Base-by-base conservation (phyloP, 1,139 yeast genomes). In the Candida smagusa region DNA sequence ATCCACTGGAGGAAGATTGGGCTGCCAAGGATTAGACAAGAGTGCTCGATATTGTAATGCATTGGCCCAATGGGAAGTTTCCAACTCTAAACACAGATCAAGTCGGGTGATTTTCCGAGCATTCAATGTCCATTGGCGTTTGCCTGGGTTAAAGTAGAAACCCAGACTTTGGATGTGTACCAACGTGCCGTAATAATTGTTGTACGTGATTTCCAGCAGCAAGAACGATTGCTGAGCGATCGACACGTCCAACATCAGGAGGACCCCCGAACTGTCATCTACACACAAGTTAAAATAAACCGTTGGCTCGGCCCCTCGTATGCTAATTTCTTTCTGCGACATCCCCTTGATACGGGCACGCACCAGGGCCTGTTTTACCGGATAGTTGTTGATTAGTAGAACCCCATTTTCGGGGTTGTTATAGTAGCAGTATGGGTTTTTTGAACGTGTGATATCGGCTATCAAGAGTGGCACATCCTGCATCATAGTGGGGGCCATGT, bases 371-470 rank as follows among this genome's bases (percentile, higher is more conserved):
- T 40, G 44, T 21, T 46, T 44, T 1, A 70, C 37, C 0, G 77
- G 77, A 48, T 68, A 64, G 41, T 71, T 71, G 2, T 52, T 49
- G 7, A 61, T 41, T 45, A 68, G 32, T 1, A 58, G 26, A n/a
- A 28, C 22, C 13, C 35, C 34, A 9, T 27, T 11, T 24, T 12
- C n/a, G 5, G 27, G 22, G 12, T 19, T 12, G 12, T 33, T 30
- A 12, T 30, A 26, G 32, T 66, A 68, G 0, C 45, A 45, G 2
- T 44, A 28, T 2, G 60, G 40, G 9, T 44, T 42, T 3, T 38
- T 40, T 12, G 59, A 41, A 7, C 44, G 27, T 7, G 46, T 28
- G 4, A 68, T 38, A 40, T 68, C 73, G 5, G 37, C 23, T 2
- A 59, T 53, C 13, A 65, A 47, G 9, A 68, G 47, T 0, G 71